Evolutionary conservation across 2,329 filamentous ascomycete genomes (phyloP).

Genomic region (Ascochyta fabae): DNA sequence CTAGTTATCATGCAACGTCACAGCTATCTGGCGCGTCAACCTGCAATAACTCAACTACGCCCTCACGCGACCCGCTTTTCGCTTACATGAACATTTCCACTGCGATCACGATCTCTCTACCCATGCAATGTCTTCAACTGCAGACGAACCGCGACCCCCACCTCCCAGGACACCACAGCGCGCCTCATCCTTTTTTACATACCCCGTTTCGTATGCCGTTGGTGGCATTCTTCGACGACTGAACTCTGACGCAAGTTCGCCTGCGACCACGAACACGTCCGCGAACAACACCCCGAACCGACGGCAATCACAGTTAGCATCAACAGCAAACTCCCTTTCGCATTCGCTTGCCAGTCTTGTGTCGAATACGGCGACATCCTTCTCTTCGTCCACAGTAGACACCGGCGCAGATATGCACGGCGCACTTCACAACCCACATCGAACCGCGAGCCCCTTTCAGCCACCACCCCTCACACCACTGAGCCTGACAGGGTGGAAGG

Average conservation of each 20-base stretch:
- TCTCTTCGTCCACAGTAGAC: conserved; percentile 14
- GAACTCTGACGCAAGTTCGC: conserved; percentile 49
- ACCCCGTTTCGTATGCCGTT: conserved; percentile 57
- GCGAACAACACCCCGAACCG: conserved; percentile 5
- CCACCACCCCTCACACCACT: conserved; percentile 88
- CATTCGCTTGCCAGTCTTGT: conserved; percentile 49
- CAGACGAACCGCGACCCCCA: conserved; percentile 26
- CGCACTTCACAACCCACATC: conserved; percentile 66
- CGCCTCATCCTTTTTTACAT: conserved; percentile 55
- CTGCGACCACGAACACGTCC: conserved; percentile 16
- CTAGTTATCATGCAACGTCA: conserved; percentile 36
- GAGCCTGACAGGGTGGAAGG: conserved; percentile 69
- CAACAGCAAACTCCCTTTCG: conserved; percentile 32
- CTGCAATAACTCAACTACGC: conserved; percentile 21
- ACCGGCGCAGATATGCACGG: conserved; percentile 57
- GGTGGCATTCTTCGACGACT: conserved; percentile 56
- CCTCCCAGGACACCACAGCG: conserved; percentile 26
- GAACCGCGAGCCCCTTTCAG: conserved; percentile 79
- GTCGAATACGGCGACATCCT: conserved; percentile 39
- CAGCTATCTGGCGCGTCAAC: conserved; percentile 23
- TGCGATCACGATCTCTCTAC: conserved; percentile 1
- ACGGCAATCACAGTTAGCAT: conserved; percentile 29
- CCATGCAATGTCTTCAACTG: conserved; percentile 37
- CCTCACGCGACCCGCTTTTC: conserved; percentile 36
- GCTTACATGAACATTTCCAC: conserved; percentile 20